Conservation (phyloP, 2,329 filamentous ascomycete species). For the Fusarium caatingaense region DNA sequence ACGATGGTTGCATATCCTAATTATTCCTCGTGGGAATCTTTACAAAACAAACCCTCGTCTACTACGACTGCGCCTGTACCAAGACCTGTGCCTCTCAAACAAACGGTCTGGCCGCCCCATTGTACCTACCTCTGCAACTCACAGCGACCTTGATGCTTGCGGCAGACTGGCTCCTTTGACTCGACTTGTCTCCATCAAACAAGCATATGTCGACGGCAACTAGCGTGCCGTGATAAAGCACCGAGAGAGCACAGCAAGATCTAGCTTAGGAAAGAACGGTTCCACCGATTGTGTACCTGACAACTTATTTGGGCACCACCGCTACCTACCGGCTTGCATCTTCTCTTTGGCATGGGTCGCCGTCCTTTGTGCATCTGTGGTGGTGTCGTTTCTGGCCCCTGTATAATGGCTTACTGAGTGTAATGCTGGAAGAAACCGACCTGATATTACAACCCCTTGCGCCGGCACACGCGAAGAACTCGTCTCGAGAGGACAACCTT, state of each 20-base stretch:
- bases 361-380: not conserved
- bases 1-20: conserved; percentile 17
- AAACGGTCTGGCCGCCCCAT: conserved; percentile 7
- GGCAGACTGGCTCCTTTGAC: not conserved
- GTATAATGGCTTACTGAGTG: not conserved
- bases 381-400: conserved; percentile 21
- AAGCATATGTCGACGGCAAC: conserved; percentile 24
- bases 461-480: conserved; percentile 12
- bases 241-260: conserved; percentile 24
- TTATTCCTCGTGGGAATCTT: conserved; percentile 10
- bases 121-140: not conserved
- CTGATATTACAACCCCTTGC: conserved; percentile 13
- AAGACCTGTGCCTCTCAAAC: conserved; percentile 1
- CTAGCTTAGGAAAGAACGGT: conserved; percentile 8
- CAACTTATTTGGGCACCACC: not conserved
- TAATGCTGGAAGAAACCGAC: not conserved
- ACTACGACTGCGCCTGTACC: conserved; percentile 3
- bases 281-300: conserved; percentile 1
- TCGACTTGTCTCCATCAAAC: conserved; percentile 30
- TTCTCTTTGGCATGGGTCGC: not conserved
- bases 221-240: conserved; percentile 22
- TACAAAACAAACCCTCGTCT: conserved; percentile 19
- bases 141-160: not conserved
- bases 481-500: not conserved
- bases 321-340: not conserved